Evolutionary conservation across 192 early-diverging fungal species (phyloP).

Genomic region (Podochytrium sp.): DNA sequence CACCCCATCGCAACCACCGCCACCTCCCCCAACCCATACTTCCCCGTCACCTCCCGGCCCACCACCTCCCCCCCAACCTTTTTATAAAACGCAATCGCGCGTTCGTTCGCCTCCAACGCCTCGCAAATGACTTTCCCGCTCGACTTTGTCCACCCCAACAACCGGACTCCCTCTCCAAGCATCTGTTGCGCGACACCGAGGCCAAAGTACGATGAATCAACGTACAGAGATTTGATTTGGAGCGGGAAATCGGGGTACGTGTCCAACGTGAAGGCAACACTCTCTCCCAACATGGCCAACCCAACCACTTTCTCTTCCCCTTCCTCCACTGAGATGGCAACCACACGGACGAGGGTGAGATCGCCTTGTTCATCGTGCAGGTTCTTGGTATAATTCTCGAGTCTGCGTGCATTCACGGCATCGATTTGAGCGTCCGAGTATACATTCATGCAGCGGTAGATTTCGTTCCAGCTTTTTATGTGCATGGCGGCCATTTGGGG

Average conservation of each 20-base stretch:
- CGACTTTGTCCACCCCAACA: not conserved
- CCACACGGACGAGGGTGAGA: not conserved
- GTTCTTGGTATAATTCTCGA: not conserved
- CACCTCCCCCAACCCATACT: not conserved
- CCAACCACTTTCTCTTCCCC: not conserved
- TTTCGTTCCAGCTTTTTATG: not conserved
- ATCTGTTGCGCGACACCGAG: not conserved
- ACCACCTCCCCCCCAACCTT: slow-evolving; percentile 4
- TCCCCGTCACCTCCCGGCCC: not conserved
- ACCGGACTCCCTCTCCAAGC: not conserved
- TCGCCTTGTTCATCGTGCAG: not conserved
- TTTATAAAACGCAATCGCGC: slow-evolving; percentile 7
- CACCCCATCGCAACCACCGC: not conserved
- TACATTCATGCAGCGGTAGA: not conserved
- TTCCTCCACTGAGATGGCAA: not conserved
- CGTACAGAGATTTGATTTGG: not conserved
- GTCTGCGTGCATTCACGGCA: not conserved
- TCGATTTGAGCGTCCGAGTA: not conserved
- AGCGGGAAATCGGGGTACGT: not conserved
- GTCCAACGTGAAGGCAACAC: not conserved
- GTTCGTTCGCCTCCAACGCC: slow-evolving; percentile 4
- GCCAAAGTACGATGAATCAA: not conserved
- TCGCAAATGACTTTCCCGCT: not conserved
- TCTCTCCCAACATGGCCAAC: not conserved
- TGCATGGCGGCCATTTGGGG: not conserved